phyloP scores from a whole-genome alignment of 148 eudicot species.

The Vaccinium vitisidaea region DNA sequence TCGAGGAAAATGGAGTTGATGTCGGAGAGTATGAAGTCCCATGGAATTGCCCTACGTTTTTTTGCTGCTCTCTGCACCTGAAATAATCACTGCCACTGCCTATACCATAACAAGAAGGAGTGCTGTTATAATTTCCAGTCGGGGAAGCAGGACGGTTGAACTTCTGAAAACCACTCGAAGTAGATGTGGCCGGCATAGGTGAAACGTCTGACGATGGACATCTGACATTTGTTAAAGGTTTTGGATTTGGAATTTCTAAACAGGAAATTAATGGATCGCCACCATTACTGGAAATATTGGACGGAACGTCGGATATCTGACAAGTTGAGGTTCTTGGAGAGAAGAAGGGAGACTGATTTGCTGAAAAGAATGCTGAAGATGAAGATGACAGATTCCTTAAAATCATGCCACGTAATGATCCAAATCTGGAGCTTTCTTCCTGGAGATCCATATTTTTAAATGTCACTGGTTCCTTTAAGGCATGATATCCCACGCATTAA shows the following conservation, averaged over 20 bases:
- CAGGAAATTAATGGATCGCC: neutral
- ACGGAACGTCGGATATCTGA: constrained; percentile 40
- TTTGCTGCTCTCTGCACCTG: constrained; percentile 49
- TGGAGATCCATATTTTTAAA: constrained; percentile 63
- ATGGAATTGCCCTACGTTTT: constrained; percentile 45
- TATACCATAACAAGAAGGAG: constrained; percentile 43
- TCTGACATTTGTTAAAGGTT: constrained; percentile 34
- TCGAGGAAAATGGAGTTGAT: constrained; percentile 56
- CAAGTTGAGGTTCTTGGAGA: constrained; percentile 69
- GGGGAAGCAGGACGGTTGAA: constrained; percentile 63
- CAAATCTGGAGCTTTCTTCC: constrained; percentile 74
- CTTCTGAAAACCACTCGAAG: constrained; percentile 49
- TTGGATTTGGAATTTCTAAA: constrained; percentile 23
- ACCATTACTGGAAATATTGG: constrained; percentile 24
- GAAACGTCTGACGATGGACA: constrained; percentile 32
- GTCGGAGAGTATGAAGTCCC: constrained; percentile 47
- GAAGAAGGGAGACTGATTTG: constrained; percentile 91
- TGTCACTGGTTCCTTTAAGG: constrained; percentile 24
- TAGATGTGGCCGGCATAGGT: constrained; percentile 39
- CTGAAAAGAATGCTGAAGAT: constrained; percentile 88
- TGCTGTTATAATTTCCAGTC: constrained; percentile 44
- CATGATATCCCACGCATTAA: constrained; percentile 35
- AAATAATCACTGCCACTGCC: constrained; percentile 44
- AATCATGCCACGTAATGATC: constrained; percentile 44
- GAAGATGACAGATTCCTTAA: constrained; percentile 84